phyloP scores from a whole-genome alignment of 768 basidiomycete species.

The Nidularia sp. region DNA sequence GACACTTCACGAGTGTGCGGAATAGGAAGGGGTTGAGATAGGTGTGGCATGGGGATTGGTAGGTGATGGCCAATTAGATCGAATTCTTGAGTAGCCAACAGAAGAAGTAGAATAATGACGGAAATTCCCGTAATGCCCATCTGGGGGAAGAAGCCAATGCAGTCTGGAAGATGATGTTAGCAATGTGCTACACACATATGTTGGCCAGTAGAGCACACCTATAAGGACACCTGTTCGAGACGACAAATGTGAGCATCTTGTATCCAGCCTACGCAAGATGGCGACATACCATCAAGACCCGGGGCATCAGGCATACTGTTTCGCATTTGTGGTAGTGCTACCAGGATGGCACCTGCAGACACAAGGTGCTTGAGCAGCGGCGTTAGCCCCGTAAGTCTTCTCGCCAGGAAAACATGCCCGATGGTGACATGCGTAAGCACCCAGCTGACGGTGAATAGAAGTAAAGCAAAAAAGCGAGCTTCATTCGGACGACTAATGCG shows the following conservation, averaged over 20 bases:
- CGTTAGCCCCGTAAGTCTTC: slow-evolving; percentile 22
- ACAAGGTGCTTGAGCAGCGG: slow-evolving; percentile 32
- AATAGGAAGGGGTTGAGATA: slow-evolving; percentile 9
- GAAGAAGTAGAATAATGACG: slow-evolving; percentile 35
- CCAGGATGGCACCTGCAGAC: slow-evolving; percentile 33
- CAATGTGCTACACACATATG: background rate
- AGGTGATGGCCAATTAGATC: slow-evolving; percentile 13
- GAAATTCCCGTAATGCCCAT: slow-evolving; percentile 44
- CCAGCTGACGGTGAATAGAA: slow-evolving; percentile 48
- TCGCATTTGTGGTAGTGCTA: slow-evolving; percentile 46
- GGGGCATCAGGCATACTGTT: slow-evolving; percentile 57
- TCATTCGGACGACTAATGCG: slow-evolving; percentile 38
- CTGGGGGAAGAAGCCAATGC: slow-evolving; percentile 57
- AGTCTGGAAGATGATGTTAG: slow-evolving; percentile 24
- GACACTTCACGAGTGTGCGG: background rate
- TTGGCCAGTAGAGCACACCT: slow-evolving; percentile 23
- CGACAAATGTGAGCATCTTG: background rate
- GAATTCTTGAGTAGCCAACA: slow-evolving; percentile 37
- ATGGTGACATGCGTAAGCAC: slow-evolving; percentile 49
- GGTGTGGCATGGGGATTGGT: slow-evolving; percentile 5
- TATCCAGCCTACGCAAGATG: background rate
- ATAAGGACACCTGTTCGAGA: slow-evolving; percentile 36
- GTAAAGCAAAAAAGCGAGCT: slow-evolving; percentile 37
- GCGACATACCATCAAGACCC: slow-evolving; percentile 35
- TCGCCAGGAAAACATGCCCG: slow-evolving; percentile 40